Percentiles rank a stretch among this genome's conserved stretches.
Conservation (phyloP, 257 asterid species). For the Capsicum baccatum region DNA sequence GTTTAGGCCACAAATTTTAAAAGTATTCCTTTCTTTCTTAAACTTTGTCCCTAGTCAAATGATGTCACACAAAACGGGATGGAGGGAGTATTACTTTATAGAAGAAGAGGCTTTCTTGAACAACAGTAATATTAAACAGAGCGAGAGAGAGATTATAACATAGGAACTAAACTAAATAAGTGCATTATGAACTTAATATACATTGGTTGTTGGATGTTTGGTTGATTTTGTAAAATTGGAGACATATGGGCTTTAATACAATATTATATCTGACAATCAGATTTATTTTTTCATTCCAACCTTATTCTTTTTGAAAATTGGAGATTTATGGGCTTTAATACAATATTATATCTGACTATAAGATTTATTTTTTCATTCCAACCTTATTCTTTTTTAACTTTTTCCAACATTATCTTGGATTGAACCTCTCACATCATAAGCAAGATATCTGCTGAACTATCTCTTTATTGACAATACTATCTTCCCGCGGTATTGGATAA, state of each 20-base stretch:
- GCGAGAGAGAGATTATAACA: neutral
- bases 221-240: neutral
- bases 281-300: neutral
- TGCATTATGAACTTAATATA: conserved; percentile 6
- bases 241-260: neutral
- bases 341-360: neutral
- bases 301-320: neutral
- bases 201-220: neutral
- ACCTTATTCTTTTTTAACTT: neutral
- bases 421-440: neutral
- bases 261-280: neutral
- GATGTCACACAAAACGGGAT: no score
- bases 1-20: no score
- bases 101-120: neutral
- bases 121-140: neutral
- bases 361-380: neutral
- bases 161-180: neutral
- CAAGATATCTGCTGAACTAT: neutral
- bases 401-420: neutral
- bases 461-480: neutral
- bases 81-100: neutral
- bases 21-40: no score
- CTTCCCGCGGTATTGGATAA: neutral
- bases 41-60: no score
- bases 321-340: neutral